Evolutionary conservation across 768 basidiomycete species (phyloP).

Genomic region (Astraeus odoratus): DNA sequence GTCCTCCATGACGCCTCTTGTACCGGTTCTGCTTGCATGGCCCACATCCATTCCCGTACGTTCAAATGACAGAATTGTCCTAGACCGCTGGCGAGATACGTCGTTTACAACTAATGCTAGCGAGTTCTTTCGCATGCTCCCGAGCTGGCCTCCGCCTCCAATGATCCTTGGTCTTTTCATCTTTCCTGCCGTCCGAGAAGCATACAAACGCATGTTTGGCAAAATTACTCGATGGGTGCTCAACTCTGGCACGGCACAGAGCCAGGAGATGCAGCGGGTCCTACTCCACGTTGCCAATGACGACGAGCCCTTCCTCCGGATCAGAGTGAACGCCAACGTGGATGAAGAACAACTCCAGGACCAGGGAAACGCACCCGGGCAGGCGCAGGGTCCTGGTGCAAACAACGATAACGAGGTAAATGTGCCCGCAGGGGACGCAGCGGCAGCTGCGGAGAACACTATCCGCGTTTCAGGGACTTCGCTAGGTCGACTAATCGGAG

Average conservation of each 20-base stretch:
- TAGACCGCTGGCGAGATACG: slow-evolving; percentile 5
- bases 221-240: slow-evolving; percentile 39
- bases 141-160: slow-evolving; percentile 55
- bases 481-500: slow-evolving; percentile 60
- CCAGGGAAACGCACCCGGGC: slow-evolving; percentile 7
- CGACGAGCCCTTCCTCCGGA: slow-evolving; percentile 24
- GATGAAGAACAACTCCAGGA: slow-evolving; percentile 24
- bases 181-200: slow-evolving; percentile 39
- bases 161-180: slow-evolving; percentile 47
- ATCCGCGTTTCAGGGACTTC: slow-evolving; percentile 53
- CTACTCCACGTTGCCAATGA: slow-evolving; percentile 19
- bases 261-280: slow-evolving; percentile 15
- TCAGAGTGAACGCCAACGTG: slow-evolving; percentile 28
- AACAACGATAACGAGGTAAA: slow-evolving; percentile 10
- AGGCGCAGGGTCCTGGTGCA: neutral
- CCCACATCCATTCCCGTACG: slow-evolving; percentile 23
- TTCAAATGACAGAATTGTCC: slow-evolving; percentile 3
- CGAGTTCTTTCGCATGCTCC: slow-evolving; percentile 24
- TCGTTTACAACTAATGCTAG: neutral
- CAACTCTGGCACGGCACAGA: slow-evolving; percentile 24
- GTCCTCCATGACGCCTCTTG: slow-evolving; percentile 18
- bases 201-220: slow-evolving; percentile 38
- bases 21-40: slow-evolving; percentile 23
- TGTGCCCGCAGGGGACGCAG: slow-evolving; percentile 25
- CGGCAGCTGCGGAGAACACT: slow-evolving; percentile 50